Evolutionary conservation across 129 eudicot species (phyloP).

Genomic region (Flaveria robusta): DNA sequence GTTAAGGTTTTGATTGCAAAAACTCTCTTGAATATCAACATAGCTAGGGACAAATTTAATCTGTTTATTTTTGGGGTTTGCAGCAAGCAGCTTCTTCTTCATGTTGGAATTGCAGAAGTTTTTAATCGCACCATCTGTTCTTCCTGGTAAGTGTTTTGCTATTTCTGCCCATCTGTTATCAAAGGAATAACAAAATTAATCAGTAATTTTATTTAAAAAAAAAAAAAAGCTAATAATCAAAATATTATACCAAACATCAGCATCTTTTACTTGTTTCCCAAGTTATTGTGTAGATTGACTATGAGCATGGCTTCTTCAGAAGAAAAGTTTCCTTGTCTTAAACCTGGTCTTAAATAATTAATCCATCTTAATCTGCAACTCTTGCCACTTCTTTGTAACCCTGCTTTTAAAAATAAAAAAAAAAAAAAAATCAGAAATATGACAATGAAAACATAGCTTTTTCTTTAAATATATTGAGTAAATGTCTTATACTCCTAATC

Average conservation of each 20-base stretch:
- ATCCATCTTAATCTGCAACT: conserved; percentile 75
- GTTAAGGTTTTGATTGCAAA: neutral
- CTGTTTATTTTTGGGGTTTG: neutral
- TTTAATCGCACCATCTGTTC: conserved; percentile 64
- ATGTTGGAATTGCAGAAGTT: conserved; percentile 60
- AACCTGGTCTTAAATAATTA: conserved; percentile 64
- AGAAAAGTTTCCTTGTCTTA: conserved; percentile 59
- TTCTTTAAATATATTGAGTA: too few species aligned
- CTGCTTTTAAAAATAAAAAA: conserved; percentile 36
- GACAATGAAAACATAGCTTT: neutral
- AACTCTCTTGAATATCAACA: neutral
- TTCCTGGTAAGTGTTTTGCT: conserved; percentile 57
- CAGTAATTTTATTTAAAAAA: neutral
- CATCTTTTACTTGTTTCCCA: conserved; percentile 52
- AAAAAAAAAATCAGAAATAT: neutral
- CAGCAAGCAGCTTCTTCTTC: conserved; percentile 46
- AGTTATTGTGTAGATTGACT: conserved; percentile 52
- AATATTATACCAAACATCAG: neutral
- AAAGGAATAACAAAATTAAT: conserved; percentile 10
- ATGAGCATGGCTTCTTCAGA: conserved; percentile 55
- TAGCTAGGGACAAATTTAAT: neutral
- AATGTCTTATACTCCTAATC: too few species aligned
- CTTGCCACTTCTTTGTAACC: conserved; percentile 67
- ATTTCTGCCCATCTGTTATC: conserved; percentile 48
- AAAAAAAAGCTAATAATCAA: neutral